phyloP scores from a whole-genome alignment of 768 basidiomycete genomes.

The Auricularia heimuer region DNA sequence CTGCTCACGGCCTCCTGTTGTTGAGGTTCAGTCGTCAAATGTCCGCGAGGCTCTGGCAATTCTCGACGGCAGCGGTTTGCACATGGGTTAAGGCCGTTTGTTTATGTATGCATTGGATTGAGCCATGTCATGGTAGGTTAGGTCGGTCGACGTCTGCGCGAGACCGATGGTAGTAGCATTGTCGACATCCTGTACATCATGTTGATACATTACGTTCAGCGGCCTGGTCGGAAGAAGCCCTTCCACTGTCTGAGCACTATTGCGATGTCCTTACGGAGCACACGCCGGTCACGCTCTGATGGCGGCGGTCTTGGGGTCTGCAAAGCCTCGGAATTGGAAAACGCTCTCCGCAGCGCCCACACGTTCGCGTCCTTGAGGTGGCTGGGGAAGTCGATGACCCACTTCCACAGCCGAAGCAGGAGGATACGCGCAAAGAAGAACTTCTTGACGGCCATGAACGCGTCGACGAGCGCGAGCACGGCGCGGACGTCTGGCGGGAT shows the following conservation, averaged over 20 bases:
- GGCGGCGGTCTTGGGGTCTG: neutral
- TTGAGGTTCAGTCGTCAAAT: neutral
- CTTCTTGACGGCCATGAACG: constrained; percentile 50
- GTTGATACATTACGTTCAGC: neutral
- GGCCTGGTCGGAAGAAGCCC: neutral
- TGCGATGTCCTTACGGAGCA: neutral
- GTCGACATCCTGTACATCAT: too few species aligned
- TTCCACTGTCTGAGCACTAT: neutral
- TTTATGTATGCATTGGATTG: neutral
- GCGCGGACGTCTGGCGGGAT: constrained; percentile 60
- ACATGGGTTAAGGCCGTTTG: neutral
- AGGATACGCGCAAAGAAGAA: constrained; percentile 41
- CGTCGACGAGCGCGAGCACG: constrained; percentile 61
- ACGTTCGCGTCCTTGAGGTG: constrained; percentile 36
- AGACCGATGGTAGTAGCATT: neutral
- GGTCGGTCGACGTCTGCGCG: neutral
- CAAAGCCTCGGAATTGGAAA: constrained; percentile 16
- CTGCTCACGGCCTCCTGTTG: neutral
- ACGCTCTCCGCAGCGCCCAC: constrained; percentile 33
- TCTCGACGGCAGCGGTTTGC: constrained; percentile 35
- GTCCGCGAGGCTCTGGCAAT: constrained; percentile 64
- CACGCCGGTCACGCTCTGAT: neutral
- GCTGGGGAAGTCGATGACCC: constrained; percentile 50
- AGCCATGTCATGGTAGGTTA: neutral
- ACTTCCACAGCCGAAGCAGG: constrained; percentile 55